Conservation (phyloP, 2,329 filamentous ascomycete genomes). For the Aspergillus clavatus region DNA sequence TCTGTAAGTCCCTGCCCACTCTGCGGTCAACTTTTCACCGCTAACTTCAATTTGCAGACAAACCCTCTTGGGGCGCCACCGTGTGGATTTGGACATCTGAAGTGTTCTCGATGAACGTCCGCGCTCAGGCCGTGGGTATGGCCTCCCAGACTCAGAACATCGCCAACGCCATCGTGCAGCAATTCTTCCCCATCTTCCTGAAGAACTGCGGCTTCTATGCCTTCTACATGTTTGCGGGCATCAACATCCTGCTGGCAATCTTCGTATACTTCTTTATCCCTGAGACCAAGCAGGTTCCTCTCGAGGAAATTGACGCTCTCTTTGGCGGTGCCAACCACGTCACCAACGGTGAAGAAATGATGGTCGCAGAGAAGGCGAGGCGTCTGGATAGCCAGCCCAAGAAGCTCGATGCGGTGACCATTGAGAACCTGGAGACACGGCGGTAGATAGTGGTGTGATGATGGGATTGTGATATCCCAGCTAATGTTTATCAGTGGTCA, state of each 20-base stretch:
- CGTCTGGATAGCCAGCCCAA: constrained; percentile 6
- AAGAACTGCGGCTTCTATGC: constrained; percentile 54
- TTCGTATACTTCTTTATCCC: constrained; percentile 52
- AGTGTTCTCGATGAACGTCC: constrained; percentile 67
- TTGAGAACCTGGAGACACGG: constrained; percentile 2
- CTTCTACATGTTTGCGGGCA: constrained; percentile 53
- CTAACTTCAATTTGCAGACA: constrained; percentile 45
- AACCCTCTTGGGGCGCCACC: constrained; percentile 65
- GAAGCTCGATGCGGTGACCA: constrained; percentile 4
- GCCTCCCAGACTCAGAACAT: constrained; percentile 58
- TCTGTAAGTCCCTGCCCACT: constrained; percentile 26
- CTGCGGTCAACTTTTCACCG: constrained; percentile 5
- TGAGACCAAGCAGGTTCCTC: constrained; percentile 45
- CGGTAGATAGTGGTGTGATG: background rate
- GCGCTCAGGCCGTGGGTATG: constrained; percentile 66
- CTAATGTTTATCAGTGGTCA: background rate
- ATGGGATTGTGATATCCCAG: background rate
- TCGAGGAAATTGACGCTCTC: constrained; percentile 37
- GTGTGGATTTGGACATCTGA: constrained; percentile 69
- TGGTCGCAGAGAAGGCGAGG: constrained; percentile 22
- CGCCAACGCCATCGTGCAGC: constrained; percentile 63
- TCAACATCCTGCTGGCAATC: constrained; percentile 47
- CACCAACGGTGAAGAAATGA: constrained; percentile 28
- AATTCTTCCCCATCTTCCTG: constrained; percentile 66
- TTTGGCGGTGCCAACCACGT: constrained; percentile 37